Conservation (phyloP, 2,329 filamentous ascomycete species). For the Helotiales sp. region DNA sequence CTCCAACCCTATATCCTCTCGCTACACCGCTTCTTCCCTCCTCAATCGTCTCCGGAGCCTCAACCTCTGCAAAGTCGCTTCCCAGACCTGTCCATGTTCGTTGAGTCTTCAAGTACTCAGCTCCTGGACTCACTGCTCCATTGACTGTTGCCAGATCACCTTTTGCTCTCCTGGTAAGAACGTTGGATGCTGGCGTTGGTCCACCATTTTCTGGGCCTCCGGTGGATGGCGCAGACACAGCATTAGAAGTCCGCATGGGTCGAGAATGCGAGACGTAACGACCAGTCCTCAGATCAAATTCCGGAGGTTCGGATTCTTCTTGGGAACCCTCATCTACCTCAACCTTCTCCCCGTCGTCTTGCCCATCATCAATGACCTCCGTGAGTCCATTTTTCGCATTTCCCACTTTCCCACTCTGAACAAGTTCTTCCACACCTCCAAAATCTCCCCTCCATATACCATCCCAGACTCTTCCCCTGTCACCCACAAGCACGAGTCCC, state of each 20-base stretch:
- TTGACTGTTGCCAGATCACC: constrained; percentile 80
- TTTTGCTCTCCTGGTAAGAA: constrained; percentile 62
- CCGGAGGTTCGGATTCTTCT: constrained; percentile 55
- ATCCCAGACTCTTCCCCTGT: constrained; percentile 79
- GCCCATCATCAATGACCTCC: neutral
- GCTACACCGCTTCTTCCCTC: constrained; percentile 87
- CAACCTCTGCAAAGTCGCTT: constrained; percentile 74
- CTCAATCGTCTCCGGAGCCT: constrained; percentile 70
- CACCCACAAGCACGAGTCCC: constrained; percentile 71
- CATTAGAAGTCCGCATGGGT: constrained; percentile 56
- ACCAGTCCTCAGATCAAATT: constrained; percentile 90
- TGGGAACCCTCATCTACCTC: neutral
- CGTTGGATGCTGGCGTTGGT: constrained; percentile 39
- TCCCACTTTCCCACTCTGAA: constrained; percentile 27
- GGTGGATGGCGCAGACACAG: constrained; percentile 18
- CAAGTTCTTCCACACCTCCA: constrained; percentile 53
- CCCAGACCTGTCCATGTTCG: constrained; percentile 91
- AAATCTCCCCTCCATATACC: constrained; percentile 89
- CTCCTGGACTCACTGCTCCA: constrained; percentile 85
- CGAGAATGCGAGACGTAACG: constrained; percentile 76
- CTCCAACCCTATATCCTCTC: constrained; percentile 80
- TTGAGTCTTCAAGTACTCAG: constrained; percentile 79
- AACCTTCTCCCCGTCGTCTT: neutral
- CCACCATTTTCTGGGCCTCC: constrained; percentile 6
- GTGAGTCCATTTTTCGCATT: constrained; percentile 4